Evolutionary conservation across 2,329 filamentous ascomycete genomes (phyloP), one percentile per base, ranked within the genome.

Genomic region (Gaeumannomyces sp.): DNA sequence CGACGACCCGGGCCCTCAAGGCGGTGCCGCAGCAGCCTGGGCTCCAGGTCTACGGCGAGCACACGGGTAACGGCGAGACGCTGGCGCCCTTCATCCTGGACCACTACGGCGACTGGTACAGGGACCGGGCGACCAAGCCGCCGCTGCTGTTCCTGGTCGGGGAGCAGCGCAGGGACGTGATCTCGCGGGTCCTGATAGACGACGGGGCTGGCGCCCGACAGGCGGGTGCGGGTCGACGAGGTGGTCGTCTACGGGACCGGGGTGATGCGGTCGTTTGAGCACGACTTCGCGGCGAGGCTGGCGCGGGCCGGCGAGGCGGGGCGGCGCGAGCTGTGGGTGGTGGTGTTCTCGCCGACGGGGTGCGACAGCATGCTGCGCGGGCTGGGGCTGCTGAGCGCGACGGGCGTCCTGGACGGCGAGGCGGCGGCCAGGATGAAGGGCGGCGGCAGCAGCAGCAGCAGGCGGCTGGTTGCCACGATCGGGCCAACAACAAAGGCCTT

Each of bases 401-500:
- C 79, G 0, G 77, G 78, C 27, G 31, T 38, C n/a, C 53, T 63
- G 28, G 27, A 57, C n/a, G 22, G 28, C 8, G 61, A 58, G 53
- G 53, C 29, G 10, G 61, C 57, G 45, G 70, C 68, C 35, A 72
- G 64, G 14, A 64, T 69, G 6, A 70, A 63, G 16, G 68, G 66
- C 4, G 67, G 72, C 38, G 68, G 66, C 4, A 67, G 72, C 38
- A 72, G 74, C 33, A 10, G 33, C 11, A 77, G 77, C 13, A 81
- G 75, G 62, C 89, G 87, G 1, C 87, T 85, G 67, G 81, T 98
- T 67, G 92, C 89, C 19, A 96, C 93, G 0, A 99, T 99, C 75
- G 95, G 95, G 0, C 94, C 95, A 16, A 99, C 95, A 25, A 99
- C 95, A 14, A 83, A 89, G 68, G 87, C 93, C 69, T 88, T 92